A percentile compares a stretch with the other conserved stretches of the same genome.
Conservation (phyloP, 2,329 filamentous ascomycete species). For the Clarireedia monteithiana region DNA sequence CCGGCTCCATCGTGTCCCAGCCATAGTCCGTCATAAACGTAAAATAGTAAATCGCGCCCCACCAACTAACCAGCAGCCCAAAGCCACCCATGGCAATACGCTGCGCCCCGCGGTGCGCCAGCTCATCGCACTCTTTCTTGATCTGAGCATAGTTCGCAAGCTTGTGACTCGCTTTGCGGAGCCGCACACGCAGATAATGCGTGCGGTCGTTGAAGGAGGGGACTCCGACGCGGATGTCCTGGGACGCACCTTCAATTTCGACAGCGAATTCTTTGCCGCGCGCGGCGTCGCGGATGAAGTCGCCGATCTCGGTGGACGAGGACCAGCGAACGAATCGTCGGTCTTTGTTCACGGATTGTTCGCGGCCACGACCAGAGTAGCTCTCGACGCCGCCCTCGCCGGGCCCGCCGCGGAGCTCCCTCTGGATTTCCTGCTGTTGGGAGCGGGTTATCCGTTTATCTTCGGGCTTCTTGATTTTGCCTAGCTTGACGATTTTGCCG, state of each 20-base stretch:
- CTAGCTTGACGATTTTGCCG: slow-evolving; percentile 33
- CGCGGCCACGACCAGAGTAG: slow-evolving; percentile 61
- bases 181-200: slow-evolving; percentile 70
- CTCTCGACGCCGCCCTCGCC: slow-evolving; percentile 56
- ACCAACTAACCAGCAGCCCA: slow-evolving; percentile 61
- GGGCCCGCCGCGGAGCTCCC: slow-evolving; percentile 36
- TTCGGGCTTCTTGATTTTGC: slow-evolving; percentile 25
- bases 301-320: slow-evolving; percentile 80
- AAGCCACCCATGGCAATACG: slow-evolving; percentile 75
- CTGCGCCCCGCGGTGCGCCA: slow-evolving; percentile 72
- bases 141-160: slow-evolving; percentile 64
- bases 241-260: slow-evolving; percentile 62
- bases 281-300: slow-evolving; percentile 88
- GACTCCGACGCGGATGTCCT: slow-evolving; percentile 69
- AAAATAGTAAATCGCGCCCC: slow-evolving; percentile 63
- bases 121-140: slow-evolving; percentile 72
- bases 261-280: slow-evolving; percentile 78
- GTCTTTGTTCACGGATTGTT: slow-evolving; percentile 14
- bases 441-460: slow-evolving; percentile 12
- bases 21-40: slow-evolving; percentile 68
- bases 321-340: slow-evolving; percentile 79
- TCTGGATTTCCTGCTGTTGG: slow-evolving; percentile 35
- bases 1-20: slow-evolving; percentile 86
- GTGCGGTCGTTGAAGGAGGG: slow-evolving; percentile 88
- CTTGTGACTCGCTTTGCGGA: slow-evolving; percentile 62